Conservation (phyloP, 495 filamentous ascomycete genomes). For the Penicillium cosmopolitanum region DNA sequence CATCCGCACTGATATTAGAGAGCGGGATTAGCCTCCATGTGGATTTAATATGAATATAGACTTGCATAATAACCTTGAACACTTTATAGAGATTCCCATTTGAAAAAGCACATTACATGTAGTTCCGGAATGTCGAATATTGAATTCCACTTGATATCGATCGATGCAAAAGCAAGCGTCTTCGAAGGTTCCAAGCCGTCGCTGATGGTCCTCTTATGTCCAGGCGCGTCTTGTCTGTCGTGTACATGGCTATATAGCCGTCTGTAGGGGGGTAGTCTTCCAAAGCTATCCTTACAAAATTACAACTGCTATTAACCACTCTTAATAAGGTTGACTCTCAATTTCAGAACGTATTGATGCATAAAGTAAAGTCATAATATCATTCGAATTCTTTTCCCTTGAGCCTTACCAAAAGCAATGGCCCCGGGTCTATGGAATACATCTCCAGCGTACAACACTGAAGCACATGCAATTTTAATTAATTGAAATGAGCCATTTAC, state of each 20-base stretch:
- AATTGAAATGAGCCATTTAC: constrained; percentile 6
- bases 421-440: background rate
- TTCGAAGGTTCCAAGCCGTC: too few relatives aligned
- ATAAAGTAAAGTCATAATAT: background rate
- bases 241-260: too few relatives aligned
- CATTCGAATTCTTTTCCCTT: background rate
- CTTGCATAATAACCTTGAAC: background rate
- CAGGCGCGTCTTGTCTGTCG: too few relatives aligned
- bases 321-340: background rate
- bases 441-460: background rate
- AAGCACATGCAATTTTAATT: background rate
- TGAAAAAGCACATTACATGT: too few relatives aligned
- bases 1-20: background rate
- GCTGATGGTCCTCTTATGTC: too few relatives aligned
- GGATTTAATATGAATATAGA: background rate
- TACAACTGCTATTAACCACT: too few relatives aligned
- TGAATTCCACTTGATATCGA: too few relatives aligned
- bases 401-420: background rate
- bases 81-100: background rate
- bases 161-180: too few relatives aligned
- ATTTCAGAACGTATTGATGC: background rate
- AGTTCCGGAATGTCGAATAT: too few relatives aligned
- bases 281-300: too few relatives aligned
- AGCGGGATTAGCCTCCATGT: background rate
- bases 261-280: too few relatives aligned